Base-by-base conservation (phyloP, 805 yeast species). In the Ogataea naganishii region DNA sequence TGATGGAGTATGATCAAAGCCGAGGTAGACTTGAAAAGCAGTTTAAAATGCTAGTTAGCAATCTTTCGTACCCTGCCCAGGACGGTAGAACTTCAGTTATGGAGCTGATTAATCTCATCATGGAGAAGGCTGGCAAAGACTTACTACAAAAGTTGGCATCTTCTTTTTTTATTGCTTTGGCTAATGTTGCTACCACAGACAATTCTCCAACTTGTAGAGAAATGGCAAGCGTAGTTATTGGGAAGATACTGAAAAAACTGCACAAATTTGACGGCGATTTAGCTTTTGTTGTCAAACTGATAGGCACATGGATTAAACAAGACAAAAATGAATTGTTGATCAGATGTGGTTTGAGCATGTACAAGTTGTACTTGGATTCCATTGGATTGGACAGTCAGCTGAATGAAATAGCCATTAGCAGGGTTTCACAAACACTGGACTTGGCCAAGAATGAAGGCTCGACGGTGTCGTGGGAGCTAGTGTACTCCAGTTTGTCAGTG, bases 1-100 rank as follows among this genome's bases (percentile, higher is more conserved):
- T 92, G 47, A 80, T 85, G 80, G 95, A 86, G 44, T 92, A 83
- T 47, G 97, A 95, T 44, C 96, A 89, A 58, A 86, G 97, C 19
- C 69, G 77, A 43, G 86, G 89, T 4, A 71, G 84, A 39, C 52
- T 92, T 27, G 92, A 82, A 39, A 82, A 79, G 43, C 94, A 84
- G 40, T 78, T 89, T 56, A 75, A 78, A 39, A 76, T 80, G 48
- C 63, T 92, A 53, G 81, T 88, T 7, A 73, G 72, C 32, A 92
- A 92, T 51, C 60, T 92, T 39, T 68, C 75, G 15, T 92, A 92
- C 49, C 88, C 94, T 4, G 76, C 94, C 4, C 81, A 81, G 34
- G 66, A 73, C 24, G 98, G 98, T 30, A 66, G 96, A 30, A 79
- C 80, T 40, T 83, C 96, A 0, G 94, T 85, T 3, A 72, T 92